phyloP scores from a whole-genome alignment of 2,329 filamentous ascomycete species.

The Westerdykella ornata region DNA sequence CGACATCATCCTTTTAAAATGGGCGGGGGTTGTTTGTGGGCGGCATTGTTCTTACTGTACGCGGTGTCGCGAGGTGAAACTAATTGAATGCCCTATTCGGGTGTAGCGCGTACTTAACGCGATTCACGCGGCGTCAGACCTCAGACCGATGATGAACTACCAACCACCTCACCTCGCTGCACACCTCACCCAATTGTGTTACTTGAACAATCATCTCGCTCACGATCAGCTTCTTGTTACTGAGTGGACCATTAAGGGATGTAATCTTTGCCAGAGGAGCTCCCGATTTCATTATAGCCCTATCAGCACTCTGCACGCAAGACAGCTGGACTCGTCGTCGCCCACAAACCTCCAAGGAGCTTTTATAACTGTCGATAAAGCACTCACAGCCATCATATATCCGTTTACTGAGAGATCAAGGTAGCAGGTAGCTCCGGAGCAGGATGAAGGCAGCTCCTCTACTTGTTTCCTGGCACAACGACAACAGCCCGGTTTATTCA shows the following conservation, averaged over 20 bases:
- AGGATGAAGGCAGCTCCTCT: slow-evolving; percentile 91
- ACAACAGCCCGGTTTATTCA: slow-evolving; percentile 94
- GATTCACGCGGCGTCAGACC: not conserved
- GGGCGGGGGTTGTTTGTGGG: too few relatives aligned
- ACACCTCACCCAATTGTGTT: not conserved
- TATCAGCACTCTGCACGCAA: not conserved
- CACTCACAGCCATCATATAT: too few relatives aligned
- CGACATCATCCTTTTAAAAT: too few relatives aligned
- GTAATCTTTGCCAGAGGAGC: not conserved
- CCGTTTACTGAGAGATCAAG: too few relatives aligned
- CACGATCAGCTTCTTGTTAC: not conserved
- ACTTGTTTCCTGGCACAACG: slow-evolving; percentile 98
- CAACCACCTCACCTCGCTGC: not conserved
- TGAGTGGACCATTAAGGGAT: not conserved
- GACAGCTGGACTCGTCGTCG: not conserved
- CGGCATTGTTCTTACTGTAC: too few relatives aligned
- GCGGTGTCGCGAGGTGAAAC: not conserved
- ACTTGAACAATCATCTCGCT: not conserved
- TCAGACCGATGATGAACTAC: not conserved
- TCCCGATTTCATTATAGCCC: not conserved
- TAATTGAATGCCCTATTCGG: not conserved
- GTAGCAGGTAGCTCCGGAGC: slow-evolving; percentile 1
- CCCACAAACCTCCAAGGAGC: too few relatives aligned
- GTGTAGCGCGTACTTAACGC: not conserved
- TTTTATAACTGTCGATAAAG: too few relatives aligned